Evolutionary conservation across 2,329 filamentous ascomycete species (phyloP).

Genomic region (Teratosphaeria gauchensis): DNA sequence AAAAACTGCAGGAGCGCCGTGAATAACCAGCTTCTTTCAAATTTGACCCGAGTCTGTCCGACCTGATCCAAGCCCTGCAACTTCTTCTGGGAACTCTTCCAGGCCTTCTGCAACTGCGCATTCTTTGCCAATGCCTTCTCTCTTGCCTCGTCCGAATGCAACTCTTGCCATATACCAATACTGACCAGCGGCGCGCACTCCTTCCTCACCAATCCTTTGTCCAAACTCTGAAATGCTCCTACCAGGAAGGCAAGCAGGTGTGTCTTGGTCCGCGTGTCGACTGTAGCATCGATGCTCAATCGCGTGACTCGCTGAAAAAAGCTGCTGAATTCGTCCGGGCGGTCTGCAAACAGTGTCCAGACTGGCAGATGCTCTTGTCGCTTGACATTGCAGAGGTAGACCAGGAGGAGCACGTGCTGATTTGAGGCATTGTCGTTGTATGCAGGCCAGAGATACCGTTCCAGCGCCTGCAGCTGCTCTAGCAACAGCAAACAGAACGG

Average conservation of each 20-base stretch:
- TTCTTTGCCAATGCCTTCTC: slow-evolving; percentile 64
- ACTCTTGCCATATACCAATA: slow-evolving; percentile 90
- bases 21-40: slow-evolving; percentile 91
- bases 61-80: slow-evolving; percentile 78
- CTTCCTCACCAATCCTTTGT: slow-evolving; percentile 79
- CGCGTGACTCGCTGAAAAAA: slow-evolving; percentile 85
- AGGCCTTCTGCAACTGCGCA: slow-evolving; percentile 73
- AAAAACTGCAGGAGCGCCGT: slow-evolving; percentile 77
- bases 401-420: slow-evolving; percentile 79
- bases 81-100: slow-evolving; percentile 77
- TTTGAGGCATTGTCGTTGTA: slow-evolving; percentile 76
- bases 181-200: slow-evolving; percentile 93
- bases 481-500: slow-evolving; percentile 69
- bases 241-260: slow-evolving; percentile 87
- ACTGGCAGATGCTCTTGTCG: slow-evolving; percentile 74
- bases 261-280: slow-evolving; percentile 46
- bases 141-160: slow-evolving; percentile 66
- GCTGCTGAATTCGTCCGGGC: slow-evolving; percentile 71
- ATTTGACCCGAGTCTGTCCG: slow-evolving; percentile 68
- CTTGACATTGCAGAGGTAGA: slow-evolving; percentile 79
- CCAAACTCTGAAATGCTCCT: slow-evolving; percentile 84
- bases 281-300: slow-evolving; percentile 56
- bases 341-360: slow-evolving; percentile 75
- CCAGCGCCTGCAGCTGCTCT: slow-evolving; percentile 82
- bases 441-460: slow-evolving; percentile 91